Conservation (phyloP, 2,329 filamentous ascomycete species). For the Aschersonia sp. region DNA sequence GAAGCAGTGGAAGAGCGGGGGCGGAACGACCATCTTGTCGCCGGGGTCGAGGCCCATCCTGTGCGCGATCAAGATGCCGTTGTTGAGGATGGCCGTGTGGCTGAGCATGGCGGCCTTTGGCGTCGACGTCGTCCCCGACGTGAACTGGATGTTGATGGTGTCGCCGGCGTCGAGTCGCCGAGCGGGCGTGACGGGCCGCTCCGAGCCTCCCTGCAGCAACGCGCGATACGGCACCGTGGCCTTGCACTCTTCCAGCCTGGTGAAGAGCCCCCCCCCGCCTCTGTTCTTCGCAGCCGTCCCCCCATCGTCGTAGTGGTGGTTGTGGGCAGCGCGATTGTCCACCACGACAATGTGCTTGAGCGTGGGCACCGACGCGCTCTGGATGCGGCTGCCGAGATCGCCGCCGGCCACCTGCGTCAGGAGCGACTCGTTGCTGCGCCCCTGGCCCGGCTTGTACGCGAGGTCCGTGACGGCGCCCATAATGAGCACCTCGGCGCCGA, state of each 20-base stretch:
- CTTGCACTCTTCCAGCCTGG: constrained; percentile 18
- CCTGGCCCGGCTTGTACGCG: constrained; percentile 44
- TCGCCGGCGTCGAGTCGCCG: constrained; percentile 43
- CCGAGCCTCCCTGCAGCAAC: constrained; percentile 20
- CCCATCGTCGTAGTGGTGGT: constrained; percentile 23
- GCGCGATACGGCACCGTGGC: constrained; percentile 30
- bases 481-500: constrained; percentile 59
- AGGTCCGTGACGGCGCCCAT: constrained; percentile 82
- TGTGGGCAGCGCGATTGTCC: constrained; percentile 51
- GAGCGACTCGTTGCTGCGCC: constrained; percentile 36
- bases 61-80: constrained; percentile 69
- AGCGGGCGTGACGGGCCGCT: constrained; percentile 24
- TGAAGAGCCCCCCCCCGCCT: too few species aligned
- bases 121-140: constrained; percentile 78
- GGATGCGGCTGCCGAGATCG: constrained; percentile 11
- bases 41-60: constrained; percentile 64
- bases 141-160: constrained; percentile 91
- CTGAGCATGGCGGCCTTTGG: constrained; percentile 87
- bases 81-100: constrained; percentile 82
- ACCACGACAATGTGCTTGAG: constrained; percentile 60
- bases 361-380: constrained; percentile 43
- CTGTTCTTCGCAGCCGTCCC: too few species aligned
- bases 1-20: constrained; percentile 83
- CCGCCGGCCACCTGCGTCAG: constrained; percentile 27
- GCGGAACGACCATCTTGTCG: constrained; percentile 73